Conservation (phyloP, 2,329 filamentous ascomycete species). For the Zymoseptoria ardabiliae region DNA sequence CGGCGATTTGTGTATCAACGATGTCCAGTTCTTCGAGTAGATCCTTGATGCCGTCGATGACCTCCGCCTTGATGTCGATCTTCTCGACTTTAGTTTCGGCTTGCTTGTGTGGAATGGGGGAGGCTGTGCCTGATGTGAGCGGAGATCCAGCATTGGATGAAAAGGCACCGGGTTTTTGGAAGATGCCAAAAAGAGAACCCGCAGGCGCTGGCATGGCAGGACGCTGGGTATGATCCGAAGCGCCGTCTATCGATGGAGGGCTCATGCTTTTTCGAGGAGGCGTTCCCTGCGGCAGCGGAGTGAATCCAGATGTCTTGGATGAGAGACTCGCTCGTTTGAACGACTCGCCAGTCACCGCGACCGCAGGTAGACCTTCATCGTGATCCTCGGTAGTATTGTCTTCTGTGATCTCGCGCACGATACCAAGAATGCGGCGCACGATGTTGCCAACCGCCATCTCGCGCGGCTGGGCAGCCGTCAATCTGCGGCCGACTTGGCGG, state of each 20-base stretch:
- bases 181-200: conserved; percentile 81
- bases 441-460: conserved; percentile 95
- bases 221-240: conserved; percentile 35
- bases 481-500: conserved; percentile 65
- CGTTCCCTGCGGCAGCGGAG: conserved; percentile 39
- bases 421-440: conserved; percentile 76
- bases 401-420: conserved; percentile 85
- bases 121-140: conserved; percentile 12
- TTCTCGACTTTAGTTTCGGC: conserved; percentile 29
- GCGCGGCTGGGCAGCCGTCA: conserved; percentile 76
- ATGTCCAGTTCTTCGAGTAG: conserved; percentile 92
- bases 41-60: conserved; percentile 89
- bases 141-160: conserved; percentile 31
- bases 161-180: conserved; percentile 57
- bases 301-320: conserved; percentile 41
- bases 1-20: conserved; percentile 87
- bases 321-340: conserved; percentile 16
- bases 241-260: neutral
- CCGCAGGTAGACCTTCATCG: conserved; percentile 33
- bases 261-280: conserved; percentile 15
- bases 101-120: conserved; percentile 29
- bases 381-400: conserved; percentile 59
- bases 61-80: conserved; percentile 74
- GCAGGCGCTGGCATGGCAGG: conserved; percentile 53
- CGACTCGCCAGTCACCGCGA: conserved; percentile 15